These are phyloP conservation scores for Colletotrichum spinosum DNA, from an alignment of 2,329 filamentous ascomycete species.

Conservation along the genomic window DNA sequence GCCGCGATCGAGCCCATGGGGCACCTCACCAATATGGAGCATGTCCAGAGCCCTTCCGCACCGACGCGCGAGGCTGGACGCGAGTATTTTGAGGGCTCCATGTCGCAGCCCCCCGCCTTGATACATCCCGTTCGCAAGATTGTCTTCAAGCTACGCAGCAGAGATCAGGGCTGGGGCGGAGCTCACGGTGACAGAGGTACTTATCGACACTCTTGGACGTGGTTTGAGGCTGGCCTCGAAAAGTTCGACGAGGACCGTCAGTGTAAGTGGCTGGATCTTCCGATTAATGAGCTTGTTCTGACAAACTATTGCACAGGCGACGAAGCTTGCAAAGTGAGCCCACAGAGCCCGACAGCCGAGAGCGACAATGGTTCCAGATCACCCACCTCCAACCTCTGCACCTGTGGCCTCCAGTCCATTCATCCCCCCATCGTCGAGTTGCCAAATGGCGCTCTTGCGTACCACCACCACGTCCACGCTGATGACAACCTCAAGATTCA, in stretches of 20 bases:
- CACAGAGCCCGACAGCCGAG: neutral
- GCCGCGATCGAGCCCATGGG: slow-evolving; percentile 14
- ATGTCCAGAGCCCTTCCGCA: slow-evolving; percentile 1
- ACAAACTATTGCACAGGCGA: slow-evolving; percentile 12
- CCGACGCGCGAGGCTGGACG: slow-evolving; percentile 17
- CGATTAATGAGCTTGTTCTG: rapidly evolving
- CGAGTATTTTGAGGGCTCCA: slow-evolving; percentile 48
- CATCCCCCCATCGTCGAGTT: slow-evolving; percentile 44
- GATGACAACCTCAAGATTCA: slow-evolving; percentile 58
- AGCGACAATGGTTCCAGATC: slow-evolving; percentile 28
- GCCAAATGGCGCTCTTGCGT: slow-evolving; percentile 41
- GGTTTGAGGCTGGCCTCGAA: slow-evolving; percentile 74
- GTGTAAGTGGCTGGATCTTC: slow-evolving; percentile 36
- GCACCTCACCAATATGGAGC: slow-evolving; percentile 24
- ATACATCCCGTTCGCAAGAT: slow-evolving; percentile 68
- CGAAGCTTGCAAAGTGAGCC: slow-evolving; percentile 19
- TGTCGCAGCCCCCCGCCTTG: slow-evolving; percentile 44
- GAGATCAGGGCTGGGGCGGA: slow-evolving; percentile 70
- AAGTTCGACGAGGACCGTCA: slow-evolving; percentile 56
- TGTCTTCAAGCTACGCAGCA: slow-evolving; percentile 67
- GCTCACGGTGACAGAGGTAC: slow-evolving; percentile 45
- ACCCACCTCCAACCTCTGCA: slow-evolving; percentile 40
- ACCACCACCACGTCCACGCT: slow-evolving; percentile 52
- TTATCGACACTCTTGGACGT: slow-evolving; percentile 66
- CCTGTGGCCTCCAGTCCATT: slow-evolving; percentile 52